Conservation (phyloP, 2,329 filamentous ascomycete genomes). For the Pseudogymnoascus pannorum region DNA sequence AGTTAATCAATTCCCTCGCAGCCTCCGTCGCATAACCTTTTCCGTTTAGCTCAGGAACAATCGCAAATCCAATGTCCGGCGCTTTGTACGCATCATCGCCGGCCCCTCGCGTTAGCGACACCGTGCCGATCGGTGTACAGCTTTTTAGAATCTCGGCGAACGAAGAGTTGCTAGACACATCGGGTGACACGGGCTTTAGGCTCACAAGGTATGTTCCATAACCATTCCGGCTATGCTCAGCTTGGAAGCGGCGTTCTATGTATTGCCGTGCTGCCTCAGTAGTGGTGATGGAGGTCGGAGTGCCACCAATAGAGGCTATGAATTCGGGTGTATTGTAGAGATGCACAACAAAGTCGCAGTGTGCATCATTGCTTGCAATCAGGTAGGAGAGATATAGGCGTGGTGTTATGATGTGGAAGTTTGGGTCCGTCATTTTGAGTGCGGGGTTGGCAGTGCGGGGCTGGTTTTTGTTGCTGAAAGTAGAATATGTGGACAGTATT, state of each 20-base stretch:
- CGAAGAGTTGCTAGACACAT: neutral
- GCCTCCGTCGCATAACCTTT: conserved; percentile 27
- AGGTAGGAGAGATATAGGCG: conserved; percentile 23
- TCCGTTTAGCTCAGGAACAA: conserved; percentile 21
- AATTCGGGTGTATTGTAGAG: conserved; percentile 24
- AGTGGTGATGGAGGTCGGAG: conserved; percentile 16
- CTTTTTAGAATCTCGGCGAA: neutral
- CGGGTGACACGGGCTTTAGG: conserved; percentile 14
- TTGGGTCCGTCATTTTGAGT: conserved; percentile 17
- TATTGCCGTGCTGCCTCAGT: conserved; percentile 17
- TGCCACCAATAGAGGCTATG: conserved; percentile 16
- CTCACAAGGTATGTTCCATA: conserved; percentile 27
- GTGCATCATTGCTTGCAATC: conserved; percentile 16
- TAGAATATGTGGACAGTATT: neutral
- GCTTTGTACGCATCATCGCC: neutral
- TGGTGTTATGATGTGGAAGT: conserved; percentile 22
- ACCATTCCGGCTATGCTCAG: conserved; percentile 22
- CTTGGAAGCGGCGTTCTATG: conserved; percentile 14
- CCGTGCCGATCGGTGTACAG: conserved; percentile 24
- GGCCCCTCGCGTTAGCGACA: conserved; percentile 19
- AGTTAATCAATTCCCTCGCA: conserved; percentile 18
- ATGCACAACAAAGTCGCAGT: conserved; percentile 26
- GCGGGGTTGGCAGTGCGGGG: neutral
- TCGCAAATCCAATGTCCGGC: conserved; percentile 24
- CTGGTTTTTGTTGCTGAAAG: neutral